Evolutionary conservation across 768 basidiomycete species (phyloP).

Genomic region (Lentinula sp.): DNA sequence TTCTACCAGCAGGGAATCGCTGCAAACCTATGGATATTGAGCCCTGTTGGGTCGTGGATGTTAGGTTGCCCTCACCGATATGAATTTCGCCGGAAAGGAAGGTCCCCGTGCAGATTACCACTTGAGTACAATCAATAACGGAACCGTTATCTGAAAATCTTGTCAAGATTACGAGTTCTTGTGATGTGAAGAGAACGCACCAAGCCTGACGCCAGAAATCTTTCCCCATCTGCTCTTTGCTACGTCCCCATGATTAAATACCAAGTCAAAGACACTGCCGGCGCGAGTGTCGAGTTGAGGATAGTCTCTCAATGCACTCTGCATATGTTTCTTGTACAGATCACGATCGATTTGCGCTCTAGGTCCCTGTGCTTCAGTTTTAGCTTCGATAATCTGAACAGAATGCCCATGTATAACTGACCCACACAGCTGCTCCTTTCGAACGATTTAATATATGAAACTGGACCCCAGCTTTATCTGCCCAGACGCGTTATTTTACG

Average conservation of each 20-base stretch:
- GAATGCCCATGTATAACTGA: constrained; percentile 25
- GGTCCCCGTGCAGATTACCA: constrained; percentile 88
- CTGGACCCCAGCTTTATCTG: constrained; percentile 85
- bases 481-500: neutral
- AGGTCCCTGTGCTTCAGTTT: constrained; percentile 54
- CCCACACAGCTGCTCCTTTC: constrained; percentile 88
- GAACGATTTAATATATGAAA: constrained; percentile 83
- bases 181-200: constrained; percentile 25
- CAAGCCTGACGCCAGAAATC: constrained; percentile 62
- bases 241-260: constrained; percentile 45
- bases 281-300: constrained; percentile 64
- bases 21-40: constrained; percentile 44
- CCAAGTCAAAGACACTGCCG: constrained; percentile 75
- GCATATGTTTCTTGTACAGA: constrained; percentile 81
- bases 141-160: constrained; percentile 62
- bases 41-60: neutral
- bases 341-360: constrained; percentile 86
- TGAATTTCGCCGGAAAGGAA: constrained; percentile 91
- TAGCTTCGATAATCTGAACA: neutral
- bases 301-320: constrained; percentile 57
- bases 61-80: constrained; percentile 45
- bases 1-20: constrained; percentile 71
- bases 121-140: constrained; percentile 67
- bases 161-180: neutral
- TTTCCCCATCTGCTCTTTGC: constrained; percentile 41